Base-by-base conservation (phyloP, 2,329 filamentous ascomycete genomes). In the Fonsecaea pedrosoi region DNA sequence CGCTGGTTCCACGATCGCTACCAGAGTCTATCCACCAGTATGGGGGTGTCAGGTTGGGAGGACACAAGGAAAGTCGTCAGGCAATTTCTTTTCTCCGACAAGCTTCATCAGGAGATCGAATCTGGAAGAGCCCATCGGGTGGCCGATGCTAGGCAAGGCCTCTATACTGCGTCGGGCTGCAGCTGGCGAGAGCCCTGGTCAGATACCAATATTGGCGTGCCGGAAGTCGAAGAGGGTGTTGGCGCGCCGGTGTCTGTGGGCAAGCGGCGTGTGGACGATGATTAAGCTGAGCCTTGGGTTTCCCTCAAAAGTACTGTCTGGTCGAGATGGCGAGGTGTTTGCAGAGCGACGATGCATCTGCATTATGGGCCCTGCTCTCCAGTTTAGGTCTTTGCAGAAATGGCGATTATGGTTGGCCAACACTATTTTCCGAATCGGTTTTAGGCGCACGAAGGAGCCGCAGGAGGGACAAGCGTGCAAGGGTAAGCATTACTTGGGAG, bases 101-200 rank as follows among this genome's bases (percentile, higher is more conserved):
- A 48, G 7, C 53, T 72, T 9, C 65, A 69, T 34, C 64, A 71
- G 38, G 71, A 72, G 59, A 64, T 71, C 50, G 57, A 64, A 18
- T 54, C 55, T n/a, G 65, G 67, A 15, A 58, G 64, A 10, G 35
- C 62, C 4, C 60, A 69, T 61, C 61, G 71, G n/a, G 42, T 38
- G 45, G 40, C 65, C n/a, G 71, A 72, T 58, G 59, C 48, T 15
- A 55, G 64, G 37, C 67, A 66, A 59, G 71, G 71, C 12, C 45
- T 71, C 5, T 72, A 71, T 55, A 66, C 70, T 40, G 58, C 67
- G 37, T 70, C 67, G 18, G 69, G 71, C 30, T 69, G 62, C 57
- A 72, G 71, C 64, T 72, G 71, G 69, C 64, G 69, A 54, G 68
- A 71, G 37, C 71, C 71, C 10, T 18, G 65, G n/a, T 25, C 57